phyloP scores from a whole-genome alignment of 495 filamentous ascomycete genomes.

The Podospora anserina region DNA sequence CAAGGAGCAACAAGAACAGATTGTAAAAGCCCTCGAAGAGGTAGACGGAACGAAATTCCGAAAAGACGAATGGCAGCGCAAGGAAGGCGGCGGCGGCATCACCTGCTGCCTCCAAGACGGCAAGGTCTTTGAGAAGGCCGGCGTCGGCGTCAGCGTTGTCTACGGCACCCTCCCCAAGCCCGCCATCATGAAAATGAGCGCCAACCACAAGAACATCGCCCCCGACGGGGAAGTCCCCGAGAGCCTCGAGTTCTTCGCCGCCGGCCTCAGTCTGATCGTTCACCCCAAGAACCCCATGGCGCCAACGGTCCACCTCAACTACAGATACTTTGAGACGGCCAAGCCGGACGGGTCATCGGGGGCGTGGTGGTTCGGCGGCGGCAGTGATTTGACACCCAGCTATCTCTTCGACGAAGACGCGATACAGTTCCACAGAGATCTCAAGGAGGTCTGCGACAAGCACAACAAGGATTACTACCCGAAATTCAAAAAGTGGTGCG shows the following conservation, averaged over 20 bases:
- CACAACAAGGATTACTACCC: constrained; percentile 93
- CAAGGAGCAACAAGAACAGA: constrained; percentile 83
- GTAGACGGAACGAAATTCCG: constrained; percentile 80
- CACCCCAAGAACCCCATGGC: constrained; percentile 95
- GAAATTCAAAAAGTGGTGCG: constrained; percentile 96
- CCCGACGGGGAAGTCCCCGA: constrained; percentile 60
- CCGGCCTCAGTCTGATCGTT: constrained; percentile 86
- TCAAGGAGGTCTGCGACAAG: constrained; percentile 90
- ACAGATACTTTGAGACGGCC: constrained; percentile 96
- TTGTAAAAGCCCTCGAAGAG: constrained; percentile 73
- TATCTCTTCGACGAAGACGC: constrained; percentile 98
- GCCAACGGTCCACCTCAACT: constrained; percentile 96
- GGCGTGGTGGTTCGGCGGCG: constrained; percentile 97
- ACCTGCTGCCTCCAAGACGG: constrained; percentile 94
- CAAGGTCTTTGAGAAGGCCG: constrained; percentile 96
- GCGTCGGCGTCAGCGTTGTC: constrained; percentile 90
- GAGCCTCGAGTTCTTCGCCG: constrained; percentile 87
- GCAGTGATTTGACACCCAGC: constrained; percentile 86
- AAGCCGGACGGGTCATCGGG: constrained; percentile 68
- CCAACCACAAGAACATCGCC: constrained; percentile 87
- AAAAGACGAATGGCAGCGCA: constrained; percentile 81
- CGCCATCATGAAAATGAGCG: constrained; percentile 90
- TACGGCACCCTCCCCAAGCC: constrained; percentile 87
- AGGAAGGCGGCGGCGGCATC: constrained; percentile 75
- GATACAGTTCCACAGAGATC: constrained; percentile 89